Evolutionary conservation across 768 basidiomycete genomes (phyloP).

Genomic region (Mycena crocata): DNA sequence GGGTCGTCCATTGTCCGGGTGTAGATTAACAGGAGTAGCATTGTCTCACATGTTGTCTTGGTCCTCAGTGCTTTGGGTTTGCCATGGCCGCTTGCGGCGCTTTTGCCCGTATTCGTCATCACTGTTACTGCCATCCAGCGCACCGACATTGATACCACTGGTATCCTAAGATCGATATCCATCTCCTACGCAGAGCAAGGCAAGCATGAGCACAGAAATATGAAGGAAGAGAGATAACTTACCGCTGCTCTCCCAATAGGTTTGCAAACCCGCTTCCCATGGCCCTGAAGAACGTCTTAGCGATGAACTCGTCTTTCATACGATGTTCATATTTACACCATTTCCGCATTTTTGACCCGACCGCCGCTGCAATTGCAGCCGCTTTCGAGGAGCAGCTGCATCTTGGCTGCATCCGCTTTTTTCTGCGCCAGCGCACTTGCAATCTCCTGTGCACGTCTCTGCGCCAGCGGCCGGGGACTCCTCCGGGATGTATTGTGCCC

Average conservation of each 20-base stretch:
- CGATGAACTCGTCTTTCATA: too few relatives aligned
- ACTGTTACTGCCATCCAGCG: background rate
- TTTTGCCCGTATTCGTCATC: conserved; percentile 1
- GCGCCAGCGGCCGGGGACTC: background rate
- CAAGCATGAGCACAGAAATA: background rate
- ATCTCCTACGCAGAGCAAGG: background rate
- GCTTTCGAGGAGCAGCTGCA: too few relatives aligned
- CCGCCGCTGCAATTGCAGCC: too few relatives aligned
- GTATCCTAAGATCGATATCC: background rate
- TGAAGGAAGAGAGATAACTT: background rate
- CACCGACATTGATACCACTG: background rate
- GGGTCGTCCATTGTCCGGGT: conserved; percentile 35
- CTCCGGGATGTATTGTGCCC: conserved; percentile 31
- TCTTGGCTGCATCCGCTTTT: background rate
- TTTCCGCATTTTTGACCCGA: background rate
- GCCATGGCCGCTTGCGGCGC: background rate
- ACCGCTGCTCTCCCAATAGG: background rate
- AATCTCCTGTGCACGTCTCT: background rate
- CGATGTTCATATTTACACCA: too few relatives aligned
- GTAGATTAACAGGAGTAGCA: background rate
- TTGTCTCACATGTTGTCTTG: background rate
- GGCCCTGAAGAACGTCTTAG: background rate
- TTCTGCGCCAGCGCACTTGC: background rate
- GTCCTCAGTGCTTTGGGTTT: background rate
- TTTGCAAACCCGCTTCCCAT: background rate